These are phyloP conservation scores for Echria macrotheca DNA, from an alignment of 495 filamentous ascomycete genomes.

Conservation along the genomic window DNA sequence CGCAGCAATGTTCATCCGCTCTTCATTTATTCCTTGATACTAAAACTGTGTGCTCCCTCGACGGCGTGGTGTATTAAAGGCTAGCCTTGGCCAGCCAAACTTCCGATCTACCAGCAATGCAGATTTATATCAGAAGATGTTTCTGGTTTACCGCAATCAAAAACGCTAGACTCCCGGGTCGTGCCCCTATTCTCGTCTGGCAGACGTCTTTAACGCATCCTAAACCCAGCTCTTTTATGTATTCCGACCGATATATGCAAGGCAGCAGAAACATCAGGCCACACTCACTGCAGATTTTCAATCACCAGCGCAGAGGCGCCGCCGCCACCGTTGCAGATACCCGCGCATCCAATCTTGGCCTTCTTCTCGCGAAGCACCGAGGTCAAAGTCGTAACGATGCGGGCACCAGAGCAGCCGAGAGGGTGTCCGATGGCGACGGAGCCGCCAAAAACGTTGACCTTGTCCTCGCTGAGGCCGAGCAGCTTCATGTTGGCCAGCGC, in stretches of 20 bases:
- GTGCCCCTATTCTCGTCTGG: no score
- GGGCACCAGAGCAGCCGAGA: conserved; percentile 85
- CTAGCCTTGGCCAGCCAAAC: conserved; percentile 17
- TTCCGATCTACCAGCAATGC: conserved; percentile 16
- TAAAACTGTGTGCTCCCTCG: no score
- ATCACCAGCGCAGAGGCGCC: conserved; percentile 88
- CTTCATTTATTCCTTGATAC: no score
- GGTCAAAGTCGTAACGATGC: conserved; percentile 86
- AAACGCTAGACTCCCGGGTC: no score
- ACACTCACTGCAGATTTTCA: conserved; percentile 56
- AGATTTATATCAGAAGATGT: conserved; percentile 17
- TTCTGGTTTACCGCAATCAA: no score
- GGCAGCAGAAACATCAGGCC: no score
- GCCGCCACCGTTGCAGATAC: conserved; percentile 97
- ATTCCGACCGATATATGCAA: neutral
- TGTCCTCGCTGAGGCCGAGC: conserved; percentile 68
- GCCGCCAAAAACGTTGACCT: conserved; percentile 93
- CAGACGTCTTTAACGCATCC: no score
- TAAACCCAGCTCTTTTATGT: neutral
- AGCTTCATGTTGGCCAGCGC: conserved; percentile 93
- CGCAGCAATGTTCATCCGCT: no score
- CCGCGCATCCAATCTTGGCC: conserved; percentile 86
- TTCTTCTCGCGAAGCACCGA: conserved; percentile 85
- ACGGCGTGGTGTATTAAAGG: no score
- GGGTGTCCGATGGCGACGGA: conserved; percentile 95